Percentiles rank a stretch among this genome's conserved stretches.
phyloP scores from a whole-genome alignment of 257 asterid genomes.

The Solanum pinnatisectum region DNA sequence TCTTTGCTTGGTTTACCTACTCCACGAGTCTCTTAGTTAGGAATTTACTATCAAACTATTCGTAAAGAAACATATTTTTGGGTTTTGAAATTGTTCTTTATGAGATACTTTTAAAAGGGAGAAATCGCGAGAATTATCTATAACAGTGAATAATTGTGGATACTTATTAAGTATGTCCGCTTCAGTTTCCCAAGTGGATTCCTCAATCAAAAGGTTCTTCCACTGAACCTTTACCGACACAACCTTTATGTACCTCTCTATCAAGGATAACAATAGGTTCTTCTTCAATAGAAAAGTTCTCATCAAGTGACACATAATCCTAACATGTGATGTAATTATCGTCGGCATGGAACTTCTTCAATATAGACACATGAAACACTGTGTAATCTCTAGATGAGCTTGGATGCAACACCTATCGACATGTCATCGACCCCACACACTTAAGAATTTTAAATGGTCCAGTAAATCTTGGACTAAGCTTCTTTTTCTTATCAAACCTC shows the following conservation, averaged over 20 bases:
- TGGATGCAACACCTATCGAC: no score
- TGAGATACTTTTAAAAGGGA: neutral
- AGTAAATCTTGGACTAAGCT: no score
- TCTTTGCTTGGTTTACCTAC: neutral
- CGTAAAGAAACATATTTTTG: neutral
- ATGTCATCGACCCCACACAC: no score
- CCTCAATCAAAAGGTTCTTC: no score
- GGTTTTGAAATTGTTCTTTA: neutral
- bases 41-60: neutral
- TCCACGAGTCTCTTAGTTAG: neutral
- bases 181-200: neutral
- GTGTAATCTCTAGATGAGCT: no score
- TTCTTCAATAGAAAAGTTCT: no score
- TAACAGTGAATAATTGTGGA: neutral
- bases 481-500: no score
- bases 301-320: neutral
- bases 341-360: no score
- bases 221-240: neutral
- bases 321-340: neutral
- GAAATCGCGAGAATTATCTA: neutral
- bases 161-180: neutral
- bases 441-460: no score
- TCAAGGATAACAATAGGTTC: neutral
- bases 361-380: no score
- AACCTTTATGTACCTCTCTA: neutral